These are phyloP conservation scores for Avena eriantha DNA, from an alignment of 176 grass and related monocot species.

Conservation along the genomic window DNA sequence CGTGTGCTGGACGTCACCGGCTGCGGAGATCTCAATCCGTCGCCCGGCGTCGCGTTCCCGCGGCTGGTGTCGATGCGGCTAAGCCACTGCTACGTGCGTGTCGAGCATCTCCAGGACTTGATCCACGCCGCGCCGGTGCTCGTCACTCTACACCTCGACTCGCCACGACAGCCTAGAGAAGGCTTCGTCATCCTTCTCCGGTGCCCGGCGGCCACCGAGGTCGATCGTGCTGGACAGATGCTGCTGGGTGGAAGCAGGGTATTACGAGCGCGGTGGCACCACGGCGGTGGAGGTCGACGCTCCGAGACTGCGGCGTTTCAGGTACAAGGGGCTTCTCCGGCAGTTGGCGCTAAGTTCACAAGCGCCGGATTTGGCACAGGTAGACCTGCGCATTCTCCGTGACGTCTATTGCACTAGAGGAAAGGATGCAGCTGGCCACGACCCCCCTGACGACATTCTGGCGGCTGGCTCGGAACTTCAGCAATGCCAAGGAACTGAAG, in stretches of 20 bases:
- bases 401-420: accelerated
- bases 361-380: background rate
- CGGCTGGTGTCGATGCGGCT: background rate
- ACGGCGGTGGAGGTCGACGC: background rate
- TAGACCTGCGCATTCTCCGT: background rate
- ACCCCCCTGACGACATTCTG: background rate
- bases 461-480: background rate
- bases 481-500: slow-evolving; percentile 13
- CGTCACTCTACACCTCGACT: background rate
- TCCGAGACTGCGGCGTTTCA: slow-evolving; percentile 1
- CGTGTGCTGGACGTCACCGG: background rate
- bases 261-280: background rate
- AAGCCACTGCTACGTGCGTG: accelerated
- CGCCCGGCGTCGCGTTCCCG: background rate
- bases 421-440: background rate
- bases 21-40: background rate
- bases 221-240: background rate
- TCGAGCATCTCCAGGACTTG: background rate
- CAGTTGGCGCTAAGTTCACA: background rate
- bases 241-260: background rate
- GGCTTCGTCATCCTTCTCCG: background rate
- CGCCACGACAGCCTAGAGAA: background rate
- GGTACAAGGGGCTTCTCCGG: background rate
- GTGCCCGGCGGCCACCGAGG: background rate
- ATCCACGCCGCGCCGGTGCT: background rate